Conservation (phyloP, 2,329 filamentous ascomycete species). For the Amylocarpus encephaloides region DNA sequence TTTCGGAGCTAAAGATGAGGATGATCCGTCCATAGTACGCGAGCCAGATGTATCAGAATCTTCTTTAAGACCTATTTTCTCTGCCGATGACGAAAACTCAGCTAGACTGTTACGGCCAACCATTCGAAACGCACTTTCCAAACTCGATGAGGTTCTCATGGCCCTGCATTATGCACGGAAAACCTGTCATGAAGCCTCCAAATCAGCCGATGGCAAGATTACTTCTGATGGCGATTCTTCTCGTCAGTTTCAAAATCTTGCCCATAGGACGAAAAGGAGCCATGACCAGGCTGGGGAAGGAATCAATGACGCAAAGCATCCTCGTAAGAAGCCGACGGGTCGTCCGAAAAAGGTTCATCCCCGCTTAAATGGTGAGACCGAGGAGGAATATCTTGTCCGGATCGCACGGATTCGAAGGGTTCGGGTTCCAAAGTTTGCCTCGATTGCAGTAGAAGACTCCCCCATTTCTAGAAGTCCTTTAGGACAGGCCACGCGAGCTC, state of each 20-base stretch:
- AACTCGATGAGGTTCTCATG: constrained; percentile 62
- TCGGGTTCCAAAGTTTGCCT: constrained; percentile 35
- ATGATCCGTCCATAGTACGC: constrained; percentile 8
- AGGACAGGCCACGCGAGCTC: constrained; percentile 1
- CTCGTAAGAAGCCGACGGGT: constrained; percentile 21
- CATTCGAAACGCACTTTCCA: constrained; percentile 61
- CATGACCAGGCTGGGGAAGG: background rate
- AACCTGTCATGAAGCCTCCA: constrained; percentile 35
- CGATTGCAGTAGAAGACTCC: background rate
- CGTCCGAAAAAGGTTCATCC: constrained; percentile 25
- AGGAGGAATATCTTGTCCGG: constrained; percentile 41
- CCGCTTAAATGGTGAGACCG: constrained; percentile 25
- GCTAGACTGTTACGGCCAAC: constrained; percentile 58
- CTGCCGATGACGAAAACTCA: constrained; percentile 66
- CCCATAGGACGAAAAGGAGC: constrained; percentile 4
- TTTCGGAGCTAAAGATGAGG: constrained; percentile 6
- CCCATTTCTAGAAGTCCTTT: background rate
- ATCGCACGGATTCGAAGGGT: constrained; percentile 39
- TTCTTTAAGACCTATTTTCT: constrained; percentile 43
- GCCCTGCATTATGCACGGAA: constrained; percentile 63
- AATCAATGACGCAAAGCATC: constrained; percentile 7
- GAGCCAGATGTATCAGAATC: background rate
- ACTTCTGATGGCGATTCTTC: constrained; percentile 28
- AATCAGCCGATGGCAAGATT: background rate
- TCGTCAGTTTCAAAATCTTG: constrained; percentile 22